phyloP scores from a whole-genome alignment of 768 basidiomycete genomes.

The Piloderma croceum region DNA sequence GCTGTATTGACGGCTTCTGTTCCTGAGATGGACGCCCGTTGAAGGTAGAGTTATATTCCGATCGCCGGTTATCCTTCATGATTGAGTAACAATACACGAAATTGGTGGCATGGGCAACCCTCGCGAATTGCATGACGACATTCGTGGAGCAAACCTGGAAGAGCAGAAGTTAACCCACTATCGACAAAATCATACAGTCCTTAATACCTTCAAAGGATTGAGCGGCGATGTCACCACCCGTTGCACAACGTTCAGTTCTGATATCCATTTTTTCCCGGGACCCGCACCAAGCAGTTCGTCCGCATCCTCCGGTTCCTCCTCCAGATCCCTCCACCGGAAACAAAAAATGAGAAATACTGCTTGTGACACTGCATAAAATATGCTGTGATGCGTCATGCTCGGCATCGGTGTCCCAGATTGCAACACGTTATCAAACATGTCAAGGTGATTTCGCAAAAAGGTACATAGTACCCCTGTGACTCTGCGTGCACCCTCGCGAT shows the following conservation, averaged over 20 bases:
- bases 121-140: conserved; percentile 92
- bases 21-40: conserved; percentile 11
- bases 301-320: conserved; percentile 46
- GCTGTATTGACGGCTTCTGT: conserved; percentile 7
- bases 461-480: conserved; percentile 83
- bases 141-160: conserved; percentile 79
- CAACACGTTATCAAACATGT: conserved; percentile 53
- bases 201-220: conserved; percentile 83
- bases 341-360: conserved; percentile 96
- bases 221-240: conserved; percentile 74
- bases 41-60: conserved; percentile 38
- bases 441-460: conserved; percentile 73
- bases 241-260: conserved; percentile 70
- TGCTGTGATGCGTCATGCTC: conserved; percentile 43
- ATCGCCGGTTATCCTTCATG: conserved; percentile 80
- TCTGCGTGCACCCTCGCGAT: conserved; percentile 62
- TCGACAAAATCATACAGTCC: neutral
- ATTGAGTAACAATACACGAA: conserved; percentile 95
- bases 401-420: conserved; percentile 30
- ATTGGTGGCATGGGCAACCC: conserved; percentile 80
- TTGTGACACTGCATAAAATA: conserved; percentile 91
- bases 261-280: conserved; percentile 72
- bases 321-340: conserved; percentile 91
- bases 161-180: conserved; percentile 1
- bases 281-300: conserved; percentile 19